Base-by-base conservation (phyloP, 345 rosid species). In the Acer campestre region DNA sequence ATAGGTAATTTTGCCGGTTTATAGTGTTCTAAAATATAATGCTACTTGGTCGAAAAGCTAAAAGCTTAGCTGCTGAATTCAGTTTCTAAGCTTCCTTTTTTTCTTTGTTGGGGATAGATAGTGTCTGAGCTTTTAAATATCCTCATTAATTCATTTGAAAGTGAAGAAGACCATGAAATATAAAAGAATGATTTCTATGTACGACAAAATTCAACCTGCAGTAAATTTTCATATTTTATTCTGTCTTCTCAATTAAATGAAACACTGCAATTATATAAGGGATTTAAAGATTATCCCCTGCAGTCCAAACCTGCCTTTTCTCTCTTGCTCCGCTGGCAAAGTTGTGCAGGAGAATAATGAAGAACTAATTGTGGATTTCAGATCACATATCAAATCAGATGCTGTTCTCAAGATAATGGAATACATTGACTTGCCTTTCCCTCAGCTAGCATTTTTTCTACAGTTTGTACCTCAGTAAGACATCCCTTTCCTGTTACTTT, bases 401-500 rank as follows among this genome's bases (percentile, higher is more conserved):
- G 95, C 98, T 27, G 98, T 95, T 10, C 74, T 92, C 75, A 91
- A 88, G 94, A 91, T 95, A 71, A 90, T 95, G 98, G 89, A 89
- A 62, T 89, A 90, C 84, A 88, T 93, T 31, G 92, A 90, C 77
- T 80, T 95, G 65, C 98, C 98, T 22, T 90, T 89, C 71, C 98
- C 98, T 44, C 95, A 90, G 86, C 86, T 95, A 64, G 92, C 97
- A 10, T 79, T 91, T 64, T 89, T 93, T 68, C 66, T 93, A 68
- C 91, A 88, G 75, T 82, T 93, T 69, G 78, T 89, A 14, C 98
- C 94, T 61, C 74, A 84, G 98, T 95, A 90, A 87, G 98, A 78
- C 70, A 22, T 22, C 27, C 44, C 11, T 51, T 14, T 71, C 58
- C 48, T 64, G 7, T 38, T 7, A 9, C 25, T 51, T 18, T 6